Evolutionary conservation across 441 rosid species (phyloP), one percentile per base, ranked within the genome.

Genomic region (Pelargonium exstipulatum): DNA sequence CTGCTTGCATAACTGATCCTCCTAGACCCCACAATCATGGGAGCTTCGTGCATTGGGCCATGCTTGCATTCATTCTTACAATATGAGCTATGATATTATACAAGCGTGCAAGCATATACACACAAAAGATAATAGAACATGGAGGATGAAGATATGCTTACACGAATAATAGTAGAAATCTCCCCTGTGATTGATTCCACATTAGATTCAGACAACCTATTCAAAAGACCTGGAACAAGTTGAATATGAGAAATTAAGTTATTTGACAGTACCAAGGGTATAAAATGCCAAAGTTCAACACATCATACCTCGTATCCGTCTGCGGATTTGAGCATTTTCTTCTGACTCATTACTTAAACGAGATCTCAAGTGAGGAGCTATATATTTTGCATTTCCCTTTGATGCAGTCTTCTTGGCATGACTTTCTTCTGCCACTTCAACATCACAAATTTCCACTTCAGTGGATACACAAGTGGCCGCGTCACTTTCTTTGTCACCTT

Each of bases 181-280:
- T 91, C 93, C 61, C 85, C 88, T 0, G 97, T 88, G 69, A 94
- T 68, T 68, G 96, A 84, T 79, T 94, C 98, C 72, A 89, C 87
- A 65, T 91, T 91, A 61, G 95, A 84, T 85, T 93, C 98, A 63
- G 89, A 85, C 64, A 91, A 73, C 85, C 83, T 90, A 79, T 89
- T 88, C 37, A 91, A 86, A 76, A 94, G 90, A 81, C 93, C 97
- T 88, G 89, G 9, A 78, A 84, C 69, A 77, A 51, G 63, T 45
- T 63, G 13, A 61, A 68, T 55, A 64, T 60, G 9, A 74, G 58
- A 66, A 49, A 60, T 35, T 40, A 45, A 18, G 69, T 61, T 66
- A 74, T 65, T 64, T 51, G 60, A 65, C 18, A 65, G 13, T 65
- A 29, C 18, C 51, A 69, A 57, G 20, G 14, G 49, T 16, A 67